Evolutionary conservation across 352 stramenopile genomes (phyloP).

Genomic region (Phytophthora agathidicida): DNA sequence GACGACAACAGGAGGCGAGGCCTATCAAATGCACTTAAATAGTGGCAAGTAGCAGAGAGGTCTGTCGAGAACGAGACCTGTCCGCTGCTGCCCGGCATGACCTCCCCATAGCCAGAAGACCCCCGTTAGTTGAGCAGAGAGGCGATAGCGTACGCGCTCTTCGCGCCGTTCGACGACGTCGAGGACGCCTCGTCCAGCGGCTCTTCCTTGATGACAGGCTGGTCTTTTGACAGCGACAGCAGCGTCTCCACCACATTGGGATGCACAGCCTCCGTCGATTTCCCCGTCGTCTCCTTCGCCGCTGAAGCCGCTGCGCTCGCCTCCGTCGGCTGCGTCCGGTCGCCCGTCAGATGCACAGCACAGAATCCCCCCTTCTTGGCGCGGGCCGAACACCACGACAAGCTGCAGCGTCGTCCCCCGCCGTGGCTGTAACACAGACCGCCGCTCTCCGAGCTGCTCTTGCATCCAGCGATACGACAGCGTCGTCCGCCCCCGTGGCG

Average conservation of each 20-base stretch:
- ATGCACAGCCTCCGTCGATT: constrained; percentile 26
- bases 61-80: neutral
- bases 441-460: constrained; percentile 75
- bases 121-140: constrained; percentile 55
- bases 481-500: constrained; percentile 75
- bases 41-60: constrained; percentile 22
- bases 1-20: constrained; percentile 21
- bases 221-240: constrained; percentile 61
- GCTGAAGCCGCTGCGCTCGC: constrained; percentile 2
- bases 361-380: constrained; percentile 82
- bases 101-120: constrained; percentile 7
- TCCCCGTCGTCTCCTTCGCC: constrained; percentile 6
- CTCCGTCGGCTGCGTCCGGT: constrained; percentile 28
- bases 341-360: constrained; percentile 54
- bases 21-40: constrained; percentile 33
- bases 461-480: constrained; percentile 70
- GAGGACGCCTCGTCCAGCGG: constrained; percentile 3
- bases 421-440: constrained; percentile 82
- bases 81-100: neutral
- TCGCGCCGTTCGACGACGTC: constrained; percentile 3
- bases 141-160: constrained; percentile 51
- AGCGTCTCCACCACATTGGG: constrained; percentile 69
- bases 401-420: constrained; percentile 65
- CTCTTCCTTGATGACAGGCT: constrained; percentile 13
- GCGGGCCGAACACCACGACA: constrained; percentile 72